Conservation (phyloP, 352 stramenopile species). For the Globisporangium spiculum region DNA sequence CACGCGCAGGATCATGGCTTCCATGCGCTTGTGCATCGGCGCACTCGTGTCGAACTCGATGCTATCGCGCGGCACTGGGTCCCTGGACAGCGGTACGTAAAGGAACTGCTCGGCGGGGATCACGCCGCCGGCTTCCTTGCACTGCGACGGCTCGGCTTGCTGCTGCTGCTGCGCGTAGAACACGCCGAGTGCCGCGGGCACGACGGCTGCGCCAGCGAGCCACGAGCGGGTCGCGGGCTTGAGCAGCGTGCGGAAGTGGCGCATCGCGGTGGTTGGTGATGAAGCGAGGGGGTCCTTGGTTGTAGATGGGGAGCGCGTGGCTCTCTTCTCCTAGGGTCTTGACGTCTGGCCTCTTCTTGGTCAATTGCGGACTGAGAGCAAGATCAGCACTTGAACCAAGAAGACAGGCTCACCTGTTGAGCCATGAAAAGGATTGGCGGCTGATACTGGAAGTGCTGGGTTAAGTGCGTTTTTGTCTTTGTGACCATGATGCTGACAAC, state of each 20-base stretch:
- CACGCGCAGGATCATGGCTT: constrained; percentile 75
- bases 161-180: constrained; percentile 21
- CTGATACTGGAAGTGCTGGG: background rate
- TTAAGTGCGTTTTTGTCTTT: background rate
- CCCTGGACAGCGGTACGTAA: constrained; percentile 57
- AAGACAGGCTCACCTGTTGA: background rate
- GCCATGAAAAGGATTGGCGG: background rate
- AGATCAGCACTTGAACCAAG: background rate
- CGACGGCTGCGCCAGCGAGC: constrained; percentile 26
- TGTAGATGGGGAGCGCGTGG: background rate
- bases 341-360: constrained; percentile 1
- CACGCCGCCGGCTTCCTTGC: constrained; percentile 27
- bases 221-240: constrained; percentile 24
- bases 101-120: constrained; percentile 58
- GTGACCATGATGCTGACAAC: background rate
- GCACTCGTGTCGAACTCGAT: constrained; percentile 75
- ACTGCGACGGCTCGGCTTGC: constrained; percentile 21
- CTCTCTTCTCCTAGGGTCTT: background rate
- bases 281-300: background rate
- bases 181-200: constrained; percentile 26
- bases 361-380: constrained; percentile 1
- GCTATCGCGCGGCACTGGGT: constrained; percentile 55
- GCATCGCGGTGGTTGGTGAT: background rate
- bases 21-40: constrained; percentile 74
- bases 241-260: constrained; percentile 16